Conservation (phyloP, 2,329 filamentous ascomycete genomes). For the Pseudocercospora fijiensis region DNA sequence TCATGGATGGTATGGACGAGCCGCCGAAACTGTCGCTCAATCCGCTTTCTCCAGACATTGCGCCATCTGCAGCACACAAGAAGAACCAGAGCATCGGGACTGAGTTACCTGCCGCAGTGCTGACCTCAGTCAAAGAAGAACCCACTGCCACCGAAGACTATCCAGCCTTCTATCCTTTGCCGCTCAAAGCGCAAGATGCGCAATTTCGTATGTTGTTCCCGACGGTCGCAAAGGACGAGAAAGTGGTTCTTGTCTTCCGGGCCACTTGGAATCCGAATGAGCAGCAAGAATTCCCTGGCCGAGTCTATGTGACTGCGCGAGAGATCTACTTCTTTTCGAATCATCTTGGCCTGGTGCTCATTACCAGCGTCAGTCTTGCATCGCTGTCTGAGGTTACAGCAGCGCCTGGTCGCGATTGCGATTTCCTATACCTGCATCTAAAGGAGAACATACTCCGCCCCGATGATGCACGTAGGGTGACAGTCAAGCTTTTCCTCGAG, state of each 20-base stretch:
- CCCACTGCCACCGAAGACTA: conserved; percentile 50
- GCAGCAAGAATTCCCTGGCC: conserved; percentile 74
- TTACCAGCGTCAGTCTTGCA: conserved; percentile 72
- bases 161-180: conserved; percentile 74
- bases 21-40: conserved; percentile 14
- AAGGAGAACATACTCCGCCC: conserved; percentile 57
- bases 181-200: conserved; percentile 72
- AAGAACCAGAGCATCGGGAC: conserved; percentile 35
- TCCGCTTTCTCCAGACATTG: conserved; percentile 9
- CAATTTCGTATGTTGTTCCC: conserved; percentile 94
- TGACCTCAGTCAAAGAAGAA: conserved; percentile 47
- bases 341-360: conserved; percentile 84
- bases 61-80: conserved; percentile 27
- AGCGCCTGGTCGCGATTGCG: conserved; percentile 84
- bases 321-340: conserved; percentile 97
- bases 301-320: conserved; percentile 82
- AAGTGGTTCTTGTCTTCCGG: conserved; percentile 85
- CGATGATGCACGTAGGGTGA: conserved; percentile 69
- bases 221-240: conserved; percentile 71
- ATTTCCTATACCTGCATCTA: conserved; percentile 85
- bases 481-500: conserved; percentile 90
- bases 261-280: conserved; percentile 82
- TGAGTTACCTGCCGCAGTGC: conserved; percentile 13
- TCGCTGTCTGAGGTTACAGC: conserved; percentile 85
- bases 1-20: conserved; percentile 34